These are phyloP conservation scores for Neofusicoccum ribis DNA, from an alignment of 2,329 filamentous ascomycete genomes.

Conservation along the genomic window DNA sequence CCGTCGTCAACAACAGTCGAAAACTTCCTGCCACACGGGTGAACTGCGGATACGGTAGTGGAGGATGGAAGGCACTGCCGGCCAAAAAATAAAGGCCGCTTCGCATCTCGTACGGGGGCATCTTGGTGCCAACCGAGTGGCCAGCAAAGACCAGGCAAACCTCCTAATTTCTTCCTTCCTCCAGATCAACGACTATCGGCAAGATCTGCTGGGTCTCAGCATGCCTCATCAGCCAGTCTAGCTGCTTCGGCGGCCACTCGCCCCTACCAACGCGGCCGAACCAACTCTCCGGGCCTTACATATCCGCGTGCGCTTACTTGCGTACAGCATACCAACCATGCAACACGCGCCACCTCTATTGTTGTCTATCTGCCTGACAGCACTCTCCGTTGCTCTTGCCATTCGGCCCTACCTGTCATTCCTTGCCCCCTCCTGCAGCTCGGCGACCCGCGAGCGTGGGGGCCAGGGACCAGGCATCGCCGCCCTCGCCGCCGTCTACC, in stretches of 20 bases:
- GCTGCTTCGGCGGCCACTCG: background rate
- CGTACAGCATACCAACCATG: background rate
- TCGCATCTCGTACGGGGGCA: background rate
- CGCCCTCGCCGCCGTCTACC: background rate
- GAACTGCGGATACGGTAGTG: background rate
- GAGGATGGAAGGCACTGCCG: background rate
- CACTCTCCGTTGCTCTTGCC: background rate
- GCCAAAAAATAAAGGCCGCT: background rate
- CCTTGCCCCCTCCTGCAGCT: background rate
- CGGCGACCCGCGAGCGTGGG: background rate
- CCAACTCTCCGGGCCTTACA: slow-evolving; percentile 11
- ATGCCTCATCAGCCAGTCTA: background rate
- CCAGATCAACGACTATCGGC: background rate
- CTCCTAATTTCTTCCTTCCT: background rate
- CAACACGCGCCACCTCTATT: background rate
- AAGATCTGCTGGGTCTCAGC: slow-evolving; percentile 2
- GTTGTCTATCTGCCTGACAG: background rate
- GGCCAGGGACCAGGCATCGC: slow-evolving; percentile 1
- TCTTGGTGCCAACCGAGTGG: background rate
- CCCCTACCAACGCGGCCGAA: slow-evolving; percentile 10
- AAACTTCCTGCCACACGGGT: background rate
- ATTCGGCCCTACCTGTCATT: background rate
- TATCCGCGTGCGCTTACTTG: slow-evolving; percentile 16
- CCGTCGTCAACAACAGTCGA: background rate
- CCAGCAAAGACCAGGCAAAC: background rate